Evolutionary conservation across 768 basidiomycete genomes (phyloP).

Genomic region (Mycena olivaceomarginata): DNA sequence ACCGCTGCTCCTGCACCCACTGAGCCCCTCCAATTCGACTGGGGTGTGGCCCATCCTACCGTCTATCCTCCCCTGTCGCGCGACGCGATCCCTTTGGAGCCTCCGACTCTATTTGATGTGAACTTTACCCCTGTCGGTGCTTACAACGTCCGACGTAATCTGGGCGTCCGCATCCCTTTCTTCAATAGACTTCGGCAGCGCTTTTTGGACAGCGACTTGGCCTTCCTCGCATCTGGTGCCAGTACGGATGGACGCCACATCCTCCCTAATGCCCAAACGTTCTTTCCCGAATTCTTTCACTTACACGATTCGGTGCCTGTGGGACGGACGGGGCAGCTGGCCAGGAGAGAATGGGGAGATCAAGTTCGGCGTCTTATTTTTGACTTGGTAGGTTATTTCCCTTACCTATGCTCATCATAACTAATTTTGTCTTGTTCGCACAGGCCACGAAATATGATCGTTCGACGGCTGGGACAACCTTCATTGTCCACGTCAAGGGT

Average conservation of each 20-base stretch:
- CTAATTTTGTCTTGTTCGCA: too few species aligned
- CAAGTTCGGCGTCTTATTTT: not conserved
- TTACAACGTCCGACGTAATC: not conserved
- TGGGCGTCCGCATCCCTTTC: not conserved
- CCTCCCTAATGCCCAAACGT: not conserved
- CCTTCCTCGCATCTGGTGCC: not conserved
- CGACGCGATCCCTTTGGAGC: too few species aligned
- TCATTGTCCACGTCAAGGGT: not conserved
- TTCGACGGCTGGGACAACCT: not conserved
- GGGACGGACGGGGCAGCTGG: not conserved
- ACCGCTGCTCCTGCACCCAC: too few species aligned
- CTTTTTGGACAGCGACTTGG: not conserved
- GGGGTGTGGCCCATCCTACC: too few species aligned
- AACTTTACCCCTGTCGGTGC: not conserved
- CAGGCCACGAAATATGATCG: too few species aligned
- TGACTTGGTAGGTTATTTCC: not conserved
- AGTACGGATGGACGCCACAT: not conserved
- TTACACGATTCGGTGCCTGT: not conserved
- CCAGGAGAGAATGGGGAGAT: too few species aligned
- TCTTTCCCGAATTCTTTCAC: not conserved
- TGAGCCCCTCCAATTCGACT: too few species aligned
- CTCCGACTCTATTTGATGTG: not conserved
- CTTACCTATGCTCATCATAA: too few species aligned
- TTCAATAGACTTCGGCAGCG: not conserved
- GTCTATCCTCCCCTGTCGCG: too few species aligned